Base-by-base conservation (phyloP, 352 stramenopile species). In the Porosira glacialis region DNA sequence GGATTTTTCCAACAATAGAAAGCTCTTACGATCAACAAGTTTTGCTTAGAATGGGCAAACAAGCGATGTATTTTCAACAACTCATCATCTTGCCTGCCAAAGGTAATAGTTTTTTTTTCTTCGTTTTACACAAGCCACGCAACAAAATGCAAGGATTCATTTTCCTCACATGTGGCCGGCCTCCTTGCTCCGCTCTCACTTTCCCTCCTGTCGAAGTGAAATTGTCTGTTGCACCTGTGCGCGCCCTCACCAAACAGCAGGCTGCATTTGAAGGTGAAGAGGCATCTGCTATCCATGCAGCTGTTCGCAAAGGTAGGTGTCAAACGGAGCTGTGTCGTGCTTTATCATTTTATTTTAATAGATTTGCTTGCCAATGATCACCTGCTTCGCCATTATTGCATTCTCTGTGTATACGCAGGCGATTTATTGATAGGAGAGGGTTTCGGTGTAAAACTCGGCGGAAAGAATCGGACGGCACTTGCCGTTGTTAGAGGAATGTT, bases 281-380 rank as follows among this genome's bases (percentile, higher is more conserved):
- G 26, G 68, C 74, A 28, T 79, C 81, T 13, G 75, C 73, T 15
- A 87, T 91, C 47, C 82, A 91, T 63, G 61, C 73, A 58, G 85
- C 82, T 35, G 80, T 91, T 6, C 75, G 82, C 22, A 91, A 91
- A 67, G 85, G n/a, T n/a, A n/a, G n/a, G n/a, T n/a, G n/a, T n/a
- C n/a, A n/a, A n/a, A n/a, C n/a, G n/a, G n/a, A n/a, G n/a, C n/a
- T n/a, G n/a, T n/a, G n/a, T n/a, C n/a, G n/a, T n/a, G n/a, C n/a
- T n/a, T n/a, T n/a, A n/a, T n/a, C n/a, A n/a, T n/a, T n/a, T n/a
- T n/a, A n/a, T n/a, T n/a, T n/a, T n/a, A n/a, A n/a, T n/a, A n/a
- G n/a, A n/a, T n/a, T n/a, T n/a, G n/a, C n/a, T n/a, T n/a, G n/a
- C n/a, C n/a, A n/a, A n/a, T n/a, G n/a, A n/a, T n/a, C n/a, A n/a